A percentile compares a stretch with the other conserved stretches of the same genome.
Evolutionary conservation across 345 rosid genomes (phyloP).

Genomic region (Tarenaya hassleriana): DNA sequence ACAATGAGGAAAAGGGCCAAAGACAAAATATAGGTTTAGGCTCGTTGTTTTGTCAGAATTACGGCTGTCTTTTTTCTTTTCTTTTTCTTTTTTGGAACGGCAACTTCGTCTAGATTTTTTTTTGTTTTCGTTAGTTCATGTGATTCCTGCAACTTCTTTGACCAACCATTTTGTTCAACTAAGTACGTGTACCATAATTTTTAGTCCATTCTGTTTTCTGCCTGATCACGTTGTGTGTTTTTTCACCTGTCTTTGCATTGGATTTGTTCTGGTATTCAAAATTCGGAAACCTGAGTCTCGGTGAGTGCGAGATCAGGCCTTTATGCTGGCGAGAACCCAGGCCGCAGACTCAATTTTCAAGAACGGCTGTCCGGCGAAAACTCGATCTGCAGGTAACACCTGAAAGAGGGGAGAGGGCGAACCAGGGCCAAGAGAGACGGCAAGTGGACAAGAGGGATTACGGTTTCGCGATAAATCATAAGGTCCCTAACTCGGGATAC

Average conservation of each 20-base stretch:
- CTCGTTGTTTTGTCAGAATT: slow-evolving; percentile 24
- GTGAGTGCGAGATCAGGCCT: no score
- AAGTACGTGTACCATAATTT: slow-evolving; percentile 14
- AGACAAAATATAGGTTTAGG: slow-evolving; percentile 25
- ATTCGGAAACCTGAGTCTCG: background rate
- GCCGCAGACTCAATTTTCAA: no score
- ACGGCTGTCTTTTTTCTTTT: slow-evolving; percentile 8
- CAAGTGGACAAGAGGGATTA: no score
- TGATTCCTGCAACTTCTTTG: background rate
- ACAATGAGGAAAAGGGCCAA: slow-evolving; percentile 31
- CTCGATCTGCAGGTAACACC: no score
- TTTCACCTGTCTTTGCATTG: background rate
- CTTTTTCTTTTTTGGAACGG: slow-evolving; percentile 25
- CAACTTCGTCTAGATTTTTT: slow-evolving; percentile 24
- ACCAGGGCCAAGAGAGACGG: no score
- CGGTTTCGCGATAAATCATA: no score
- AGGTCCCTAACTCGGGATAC: no score
- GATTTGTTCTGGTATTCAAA: background rate
- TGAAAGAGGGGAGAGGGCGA: no score
- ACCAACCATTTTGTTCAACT: slow-evolving; percentile 3
- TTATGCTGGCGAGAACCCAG: no score
- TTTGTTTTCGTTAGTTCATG: background rate
- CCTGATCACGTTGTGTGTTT: no score
- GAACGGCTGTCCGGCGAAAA: no score
- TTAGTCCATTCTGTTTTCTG: background rate